A percentile compares a stretch with the other conserved stretches of the same genome.
phyloP scores from a whole-genome alignment of 768 basidiomycete species.

The Mycena maculata region DNA sequence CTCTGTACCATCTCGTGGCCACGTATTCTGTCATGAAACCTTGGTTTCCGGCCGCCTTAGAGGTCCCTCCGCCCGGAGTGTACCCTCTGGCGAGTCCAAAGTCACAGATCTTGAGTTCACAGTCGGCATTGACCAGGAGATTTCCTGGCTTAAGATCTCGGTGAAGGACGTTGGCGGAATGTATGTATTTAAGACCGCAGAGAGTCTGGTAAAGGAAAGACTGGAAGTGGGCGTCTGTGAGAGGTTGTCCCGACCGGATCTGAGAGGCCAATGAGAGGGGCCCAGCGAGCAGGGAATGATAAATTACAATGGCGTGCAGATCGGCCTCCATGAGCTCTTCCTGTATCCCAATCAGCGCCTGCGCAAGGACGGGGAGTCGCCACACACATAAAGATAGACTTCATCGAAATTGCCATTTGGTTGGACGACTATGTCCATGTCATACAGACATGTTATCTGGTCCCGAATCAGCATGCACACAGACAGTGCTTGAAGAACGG shows the following conservation, averaged over 20 bases:
- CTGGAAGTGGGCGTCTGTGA: slow-evolving; percentile 93
- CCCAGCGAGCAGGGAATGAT: not conserved
- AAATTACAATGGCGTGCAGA: slow-evolving; percentile 93
- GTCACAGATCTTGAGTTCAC: slow-evolving; percentile 98
- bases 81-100: slow-evolving; percentile 97
- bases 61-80: slow-evolving; percentile 83
- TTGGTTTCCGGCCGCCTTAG: slow-evolving; percentile 79
- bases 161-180: slow-evolving; percentile 97
- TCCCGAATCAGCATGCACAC: slow-evolving; percentile 32
- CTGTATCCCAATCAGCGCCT: slow-evolving; percentile 52
- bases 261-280: slow-evolving; percentile 41
- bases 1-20: slow-evolving; percentile 98
- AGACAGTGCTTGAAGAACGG: slow-evolving; percentile 9
- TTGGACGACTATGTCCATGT: slow-evolving; percentile 98
- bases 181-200: slow-evolving; percentile 98
- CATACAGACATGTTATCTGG: slow-evolving; percentile 96
- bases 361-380: slow-evolving; percentile 1
- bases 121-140: slow-evolving; percentile 96
- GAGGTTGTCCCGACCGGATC: slow-evolving; percentile 89
- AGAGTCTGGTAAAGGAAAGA: slow-evolving; percentile 99
- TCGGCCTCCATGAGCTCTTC: slow-evolving; percentile 99
- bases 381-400: slow-evolving; percentile 89
- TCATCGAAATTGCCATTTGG: slow-evolving; percentile 94
- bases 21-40: slow-evolving; percentile 99
- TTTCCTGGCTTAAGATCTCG: slow-evolving; percentile 97